phyloP scores from a whole-genome alignment of 768 basidiomycete genomes.

The Termitomyces sp. region DNA sequence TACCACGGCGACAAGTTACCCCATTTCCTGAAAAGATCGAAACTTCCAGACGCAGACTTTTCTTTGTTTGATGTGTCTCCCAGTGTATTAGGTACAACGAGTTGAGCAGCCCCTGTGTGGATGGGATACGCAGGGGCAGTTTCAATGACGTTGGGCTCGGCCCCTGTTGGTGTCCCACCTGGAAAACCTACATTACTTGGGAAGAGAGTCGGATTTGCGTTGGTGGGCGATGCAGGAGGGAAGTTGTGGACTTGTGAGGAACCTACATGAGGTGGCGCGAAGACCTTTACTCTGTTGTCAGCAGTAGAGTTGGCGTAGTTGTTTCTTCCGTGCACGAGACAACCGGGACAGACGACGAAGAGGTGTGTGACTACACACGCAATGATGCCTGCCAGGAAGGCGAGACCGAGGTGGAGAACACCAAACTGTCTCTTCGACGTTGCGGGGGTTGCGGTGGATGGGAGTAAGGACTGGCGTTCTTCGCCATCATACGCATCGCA shows the following conservation, averaged over 20 bases:
- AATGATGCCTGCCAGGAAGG: conserved; percentile 50
- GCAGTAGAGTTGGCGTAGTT: neutral
- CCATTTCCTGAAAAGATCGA: conserved; percentile 73
- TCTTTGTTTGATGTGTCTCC: conserved; percentile 9
- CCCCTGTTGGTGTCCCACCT: conserved; percentile 75
- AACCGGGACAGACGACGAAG: conserved; percentile 35
- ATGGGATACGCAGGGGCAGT: conserved; percentile 78
- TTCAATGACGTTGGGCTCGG: conserved; percentile 63
- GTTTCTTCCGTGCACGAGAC: conserved; percentile 23
- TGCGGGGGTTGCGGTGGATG: conserved; percentile 9
- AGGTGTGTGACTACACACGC: conserved; percentile 46
- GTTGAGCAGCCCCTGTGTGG: conserved; percentile 62
- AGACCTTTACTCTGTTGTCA: conserved; percentile 18
- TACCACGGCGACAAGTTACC: conserved; percentile 87
- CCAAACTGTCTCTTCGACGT: conserved; percentile 21
- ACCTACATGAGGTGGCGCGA: conserved; percentile 66
- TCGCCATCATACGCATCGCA: conserved; percentile 14
- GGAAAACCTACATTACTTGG: conserved; percentile 74
- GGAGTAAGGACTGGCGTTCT: conserved; percentile 33
- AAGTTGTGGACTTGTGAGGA: conserved; percentile 64
- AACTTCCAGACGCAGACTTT: conserved; percentile 25
- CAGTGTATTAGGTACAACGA: conserved; percentile 45
- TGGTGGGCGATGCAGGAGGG: conserved; percentile 72
- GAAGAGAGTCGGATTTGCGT: conserved; percentile 65
- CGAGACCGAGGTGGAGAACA: conserved; percentile 32